A percentile compares a stretch with the other conserved stretches of the same genome.
These are phyloP conservation scores for Trichodelitschia bisporula DNA, from an alignment of 495 filamentous ascomycete genomes.

Conservation along the genomic window DNA sequence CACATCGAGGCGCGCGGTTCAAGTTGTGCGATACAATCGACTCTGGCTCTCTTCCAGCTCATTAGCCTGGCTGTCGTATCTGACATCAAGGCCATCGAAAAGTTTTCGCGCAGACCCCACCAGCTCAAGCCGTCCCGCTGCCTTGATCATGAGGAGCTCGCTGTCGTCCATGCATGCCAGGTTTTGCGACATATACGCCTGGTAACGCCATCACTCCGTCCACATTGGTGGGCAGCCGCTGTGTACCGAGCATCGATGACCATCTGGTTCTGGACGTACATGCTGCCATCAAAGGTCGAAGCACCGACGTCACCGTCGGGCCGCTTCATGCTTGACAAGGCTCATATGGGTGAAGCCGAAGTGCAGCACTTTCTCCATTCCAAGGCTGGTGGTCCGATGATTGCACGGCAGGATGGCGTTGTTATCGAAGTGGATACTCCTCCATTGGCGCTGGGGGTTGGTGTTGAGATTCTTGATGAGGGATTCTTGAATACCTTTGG, in stretches of 20 bases:
- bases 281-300: slow-evolving; percentile 11
- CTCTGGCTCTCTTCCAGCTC: slow-evolving; percentile 37
- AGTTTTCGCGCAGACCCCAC: slow-evolving; percentile 26
- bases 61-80: slow-evolving; percentile 33
- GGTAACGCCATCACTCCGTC: slow-evolving; percentile 16
- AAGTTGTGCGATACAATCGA: slow-evolving; percentile 23
- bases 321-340: slow-evolving; percentile 6
- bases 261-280: slow-evolving; percentile 17
- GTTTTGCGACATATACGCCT: slow-evolving; percentile 24
- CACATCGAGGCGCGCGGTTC: slow-evolving; percentile 15
- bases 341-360: no score
- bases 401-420: no score
- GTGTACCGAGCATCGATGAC: slow-evolving; percentile 17
- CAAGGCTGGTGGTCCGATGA: no score
- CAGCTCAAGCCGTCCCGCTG: slow-evolving; percentile 24
- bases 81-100: slow-evolving; percentile 33
- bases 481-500: no score
- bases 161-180: slow-evolving; percentile 35
- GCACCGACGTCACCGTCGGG: slow-evolving; percentile 6
- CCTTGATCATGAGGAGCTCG: slow-evolving; percentile 27
- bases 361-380: no score
- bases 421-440: no score
- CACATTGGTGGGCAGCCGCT: slow-evolving; percentile 19
- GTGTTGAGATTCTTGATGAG: no score
- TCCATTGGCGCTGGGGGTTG: no score